Percentiles rank a stretch among this genome's conserved stretches.
Conservation (phyloP, 129 eudicot species). For the Chrysanthemum lavandulifolium region DNA sequence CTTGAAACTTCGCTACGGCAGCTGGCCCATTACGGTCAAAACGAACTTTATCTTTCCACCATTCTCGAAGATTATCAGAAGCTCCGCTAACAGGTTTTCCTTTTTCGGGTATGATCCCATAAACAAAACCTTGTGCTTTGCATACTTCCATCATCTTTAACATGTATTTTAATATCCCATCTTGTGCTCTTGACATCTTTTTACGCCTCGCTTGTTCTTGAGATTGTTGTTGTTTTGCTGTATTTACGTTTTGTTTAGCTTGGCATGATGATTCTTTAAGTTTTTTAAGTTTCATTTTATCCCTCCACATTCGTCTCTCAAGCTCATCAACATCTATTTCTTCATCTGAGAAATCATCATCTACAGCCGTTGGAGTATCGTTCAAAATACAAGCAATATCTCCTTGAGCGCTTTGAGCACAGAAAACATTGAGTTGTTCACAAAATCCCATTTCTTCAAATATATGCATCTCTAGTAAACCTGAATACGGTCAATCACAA, state of each 20-base stretch:
- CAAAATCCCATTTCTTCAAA: slow-evolving; percentile 58
- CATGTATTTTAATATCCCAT: slow-evolving; percentile 76
- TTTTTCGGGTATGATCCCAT: slow-evolving; percentile 81
- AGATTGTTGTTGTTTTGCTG: slow-evolving; percentile 59
- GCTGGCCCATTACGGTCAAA: slow-evolving; percentile 92
- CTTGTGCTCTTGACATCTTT: slow-evolving; percentile 82
- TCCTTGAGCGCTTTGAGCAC: slow-evolving; percentile 50
- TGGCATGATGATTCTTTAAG: slow-evolving; percentile 48
- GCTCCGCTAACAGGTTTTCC: slow-evolving; percentile 94
- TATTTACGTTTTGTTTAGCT: slow-evolving; percentile 39
- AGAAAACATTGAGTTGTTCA: slow-evolving; percentile 50
- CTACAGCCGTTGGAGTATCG: slow-evolving; percentile 42
- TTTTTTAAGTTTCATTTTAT: slow-evolving; percentile 64
- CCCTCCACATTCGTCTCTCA: slow-evolving; percentile 81
- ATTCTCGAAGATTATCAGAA: slow-evolving; percentile 76
- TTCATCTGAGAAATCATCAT: slow-evolving; percentile 72
- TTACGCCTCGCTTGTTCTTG: slow-evolving; percentile 57
- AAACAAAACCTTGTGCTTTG: slow-evolving; percentile 83
- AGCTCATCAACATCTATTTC: slow-evolving; percentile 84
- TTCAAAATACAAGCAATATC: slow-evolving; percentile 39
- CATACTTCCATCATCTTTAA: slow-evolving; percentile 93
- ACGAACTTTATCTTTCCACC: slow-evolving; percentile 96
- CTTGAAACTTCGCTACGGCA: slow-evolving; percentile 61
- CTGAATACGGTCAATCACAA: neutral
- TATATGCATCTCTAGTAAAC: slow-evolving; percentile 34